Conservation (phyloP, 257 asterid species). For the Apocynum venetum region DNA sequence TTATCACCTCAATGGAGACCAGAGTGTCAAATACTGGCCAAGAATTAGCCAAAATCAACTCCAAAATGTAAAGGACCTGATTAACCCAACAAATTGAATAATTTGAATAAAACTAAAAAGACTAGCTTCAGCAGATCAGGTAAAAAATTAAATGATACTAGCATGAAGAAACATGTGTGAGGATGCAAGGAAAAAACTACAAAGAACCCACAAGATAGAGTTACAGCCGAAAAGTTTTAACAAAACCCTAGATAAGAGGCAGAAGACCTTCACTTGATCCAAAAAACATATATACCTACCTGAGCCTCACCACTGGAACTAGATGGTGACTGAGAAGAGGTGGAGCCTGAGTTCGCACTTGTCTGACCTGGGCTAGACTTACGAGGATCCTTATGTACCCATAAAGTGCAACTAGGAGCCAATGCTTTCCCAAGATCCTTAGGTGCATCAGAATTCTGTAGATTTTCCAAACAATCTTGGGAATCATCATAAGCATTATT, state of each 20-base stretch:
- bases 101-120: neutral
- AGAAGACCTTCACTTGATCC: neutral
- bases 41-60: neutral
- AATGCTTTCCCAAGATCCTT: slow-evolving; percentile 30
- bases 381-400: slow-evolving; percentile 49
- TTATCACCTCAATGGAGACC: neutral
- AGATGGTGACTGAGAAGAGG: slow-evolving; percentile 68
- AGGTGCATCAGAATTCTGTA: slow-evolving; percentile 32
- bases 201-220: neutral
- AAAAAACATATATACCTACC: slow-evolving; percentile 34
- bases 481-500: slow-evolving; percentile 77
- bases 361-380: slow-evolving; percentile 58
- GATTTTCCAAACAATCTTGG: slow-evolving; percentile 58
- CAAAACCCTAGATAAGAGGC: slow-evolving; percentile 3
- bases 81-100: neutral
- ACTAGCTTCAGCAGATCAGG: neutral
- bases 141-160: neutral
- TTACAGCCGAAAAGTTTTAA: neutral
- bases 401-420: slow-evolving; percentile 40
- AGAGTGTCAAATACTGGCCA: neutral
- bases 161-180: neutral
- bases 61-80: neutral
- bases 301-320: slow-evolving; percentile 87
- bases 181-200: neutral
- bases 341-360: slow-evolving; percentile 74